These are phyloP conservation scores for Phytophthora vignae DNA, from an alignment of 352 stramenopile genomes.

Conservation along the genomic window DNA sequence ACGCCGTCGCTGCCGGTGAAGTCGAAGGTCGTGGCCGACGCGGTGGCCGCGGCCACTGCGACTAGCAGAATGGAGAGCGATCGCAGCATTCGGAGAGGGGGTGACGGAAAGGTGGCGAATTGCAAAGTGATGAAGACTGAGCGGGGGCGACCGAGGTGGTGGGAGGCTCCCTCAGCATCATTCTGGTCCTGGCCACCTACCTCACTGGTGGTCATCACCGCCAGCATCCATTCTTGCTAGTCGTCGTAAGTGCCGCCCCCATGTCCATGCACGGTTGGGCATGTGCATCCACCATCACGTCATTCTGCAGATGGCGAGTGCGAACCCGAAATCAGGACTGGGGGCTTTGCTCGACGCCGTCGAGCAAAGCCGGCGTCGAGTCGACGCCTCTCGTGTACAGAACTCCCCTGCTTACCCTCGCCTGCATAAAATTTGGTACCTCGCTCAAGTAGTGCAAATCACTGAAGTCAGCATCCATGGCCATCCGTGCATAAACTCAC, in stretches of 20 bases:
- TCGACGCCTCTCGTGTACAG: too few relatives aligned
- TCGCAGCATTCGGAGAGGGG: conserved; percentile 19
- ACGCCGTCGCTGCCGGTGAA: conserved; percentile 17
- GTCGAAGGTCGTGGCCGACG: conserved; percentile 26
- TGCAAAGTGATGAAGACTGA: conserved; percentile 13
- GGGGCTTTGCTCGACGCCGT: too few relatives aligned
- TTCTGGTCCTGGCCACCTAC: conserved; percentile 11
- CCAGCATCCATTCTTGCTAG: conserved; percentile 21
- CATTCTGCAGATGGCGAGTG: conserved; percentile 1
- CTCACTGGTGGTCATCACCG: neutral
- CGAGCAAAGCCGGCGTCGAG: too few relatives aligned
- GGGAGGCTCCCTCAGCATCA: conserved; percentile 11
- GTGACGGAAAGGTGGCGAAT: conserved; percentile 14
- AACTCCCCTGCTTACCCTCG: too few relatives aligned
- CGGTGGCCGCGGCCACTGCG: conserved; percentile 2
- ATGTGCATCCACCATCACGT: neutral
- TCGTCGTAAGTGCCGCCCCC: conserved; percentile 9
- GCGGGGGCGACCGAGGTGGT: neutral
- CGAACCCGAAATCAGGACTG: neutral
- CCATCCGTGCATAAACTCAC: too few relatives aligned
- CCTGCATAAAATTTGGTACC: too few relatives aligned
- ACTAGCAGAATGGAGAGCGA: conserved; percentile 14
- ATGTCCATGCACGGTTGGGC: too few relatives aligned
- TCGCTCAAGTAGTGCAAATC: too few relatives aligned
- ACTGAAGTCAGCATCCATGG: too few relatives aligned